Percentiles rank a stretch among this genome's conserved stretches.
These are phyloP conservation scores for Neoarthrinium moseri DNA, from an alignment of 2,329 filamentous ascomycete genomes.

Conservation along the genomic window DNA sequence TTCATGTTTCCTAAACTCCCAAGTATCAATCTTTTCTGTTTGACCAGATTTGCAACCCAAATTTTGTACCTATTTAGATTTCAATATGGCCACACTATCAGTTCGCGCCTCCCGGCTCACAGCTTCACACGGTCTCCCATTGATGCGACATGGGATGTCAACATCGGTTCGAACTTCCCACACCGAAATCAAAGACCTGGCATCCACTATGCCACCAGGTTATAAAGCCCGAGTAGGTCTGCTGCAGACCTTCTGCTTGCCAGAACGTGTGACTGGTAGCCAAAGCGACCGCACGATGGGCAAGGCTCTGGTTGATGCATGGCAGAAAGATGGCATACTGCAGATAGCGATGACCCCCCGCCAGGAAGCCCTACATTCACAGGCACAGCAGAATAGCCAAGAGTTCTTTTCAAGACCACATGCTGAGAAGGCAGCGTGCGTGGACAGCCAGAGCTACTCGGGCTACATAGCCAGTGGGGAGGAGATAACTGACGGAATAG, in stretches of 20 bases:
- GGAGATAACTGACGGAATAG: conserved; percentile 45
- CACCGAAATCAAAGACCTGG: too few species aligned
- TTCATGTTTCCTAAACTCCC: too few species aligned
- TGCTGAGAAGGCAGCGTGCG: conserved; percentile 37
- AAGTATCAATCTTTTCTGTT: too few species aligned
- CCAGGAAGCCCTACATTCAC: conserved; percentile 33
- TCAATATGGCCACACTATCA: too few species aligned
- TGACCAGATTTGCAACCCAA: too few species aligned
- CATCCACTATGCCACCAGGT: conserved; percentile 31
- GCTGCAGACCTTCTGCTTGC: conserved; percentile 42
- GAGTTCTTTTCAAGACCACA: conserved; percentile 37
- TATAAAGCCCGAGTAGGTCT: conserved; percentile 25
- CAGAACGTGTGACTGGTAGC: conserved; percentile 32
- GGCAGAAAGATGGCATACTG: conserved; percentile 44
- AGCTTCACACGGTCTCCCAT: too few species aligned
- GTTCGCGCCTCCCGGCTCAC: too few species aligned
- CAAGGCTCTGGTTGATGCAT: conserved; percentile 38
- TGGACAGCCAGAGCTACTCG: conserved; percentile 43
- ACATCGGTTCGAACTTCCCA: too few species aligned
- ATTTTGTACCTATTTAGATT: too few species aligned
- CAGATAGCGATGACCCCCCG: conserved; percentile 38
- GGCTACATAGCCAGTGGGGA: conserved; percentile 51
- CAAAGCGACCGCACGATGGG: conserved; percentile 34
- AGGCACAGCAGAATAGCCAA: conserved; percentile 34
- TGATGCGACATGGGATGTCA: too few species aligned